A percentile compares a stretch with the other conserved stretches of the same genome.
Evolutionary conservation across 208 protist genomes (phyloP).

Genomic region (Lotmaria passim): DNA sequence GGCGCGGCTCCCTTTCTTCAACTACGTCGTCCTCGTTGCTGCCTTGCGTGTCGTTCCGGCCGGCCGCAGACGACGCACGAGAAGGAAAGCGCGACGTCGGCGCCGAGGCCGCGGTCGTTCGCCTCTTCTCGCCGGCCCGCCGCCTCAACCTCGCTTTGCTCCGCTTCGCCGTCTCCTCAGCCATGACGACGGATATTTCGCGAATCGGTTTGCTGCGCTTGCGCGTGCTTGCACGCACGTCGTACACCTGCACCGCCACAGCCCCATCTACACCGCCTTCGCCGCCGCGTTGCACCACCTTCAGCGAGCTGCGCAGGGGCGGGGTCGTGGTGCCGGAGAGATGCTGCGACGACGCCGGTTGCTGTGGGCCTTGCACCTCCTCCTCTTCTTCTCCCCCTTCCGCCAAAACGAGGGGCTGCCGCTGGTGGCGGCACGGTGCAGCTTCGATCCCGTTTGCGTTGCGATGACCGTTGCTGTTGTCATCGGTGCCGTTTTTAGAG

Average conservation of each 20-base stretch:
- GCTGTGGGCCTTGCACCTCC: slow-evolving; percentile 14
- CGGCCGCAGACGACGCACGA: slow-evolving; percentile 4
- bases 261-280: slow-evolving; percentile 58
- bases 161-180: slow-evolving; percentile 72
- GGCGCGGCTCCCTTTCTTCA: slow-evolving; percentile 2
- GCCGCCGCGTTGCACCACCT: slow-evolving; percentile 70
- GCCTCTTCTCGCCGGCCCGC: slow-evolving; percentile 9
- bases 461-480: not conserved
- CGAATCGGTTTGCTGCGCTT: slow-evolving; percentile 73
- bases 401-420: too few species aligned
- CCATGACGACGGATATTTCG: slow-evolving; percentile 83
- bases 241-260: slow-evolving; percentile 78
- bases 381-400: not conserved
- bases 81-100: slow-evolving; percentile 32
- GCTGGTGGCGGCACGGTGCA: too few species aligned
- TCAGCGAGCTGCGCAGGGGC: slow-evolving; percentile 49
- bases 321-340: slow-evolving; percentile 14
- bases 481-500: not conserved
- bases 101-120: slow-evolving; percentile 21
- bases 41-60: not conserved
- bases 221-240: slow-evolving; percentile 73
- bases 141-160: slow-evolving; percentile 12
- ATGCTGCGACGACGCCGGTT: too few species aligned
- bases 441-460: too few species aligned
- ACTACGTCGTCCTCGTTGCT: too few species aligned